These are phyloP conservation scores for Ephemerocybe angulata DNA, from an alignment of 768 basidiomycete species.

Conservation along the genomic window DNA sequence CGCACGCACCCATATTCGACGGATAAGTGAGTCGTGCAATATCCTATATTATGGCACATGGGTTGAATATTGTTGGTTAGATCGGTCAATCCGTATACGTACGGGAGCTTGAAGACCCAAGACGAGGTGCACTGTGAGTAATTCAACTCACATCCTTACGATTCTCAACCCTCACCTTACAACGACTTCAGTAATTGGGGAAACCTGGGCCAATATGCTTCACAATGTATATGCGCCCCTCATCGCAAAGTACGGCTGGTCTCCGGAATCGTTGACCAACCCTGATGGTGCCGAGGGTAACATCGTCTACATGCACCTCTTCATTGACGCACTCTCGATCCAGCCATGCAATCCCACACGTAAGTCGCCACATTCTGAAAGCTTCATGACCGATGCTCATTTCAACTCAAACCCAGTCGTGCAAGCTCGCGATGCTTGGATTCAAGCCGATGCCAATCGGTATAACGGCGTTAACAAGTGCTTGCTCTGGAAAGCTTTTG, in stretches of 20 bases:
- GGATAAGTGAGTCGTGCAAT: conserved; percentile 23
- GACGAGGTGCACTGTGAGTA: neutral
- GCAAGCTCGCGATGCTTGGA: conserved; percentile 43
- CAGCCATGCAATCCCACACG: conserved; percentile 25
- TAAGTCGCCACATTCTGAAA: conserved; percentile 3
- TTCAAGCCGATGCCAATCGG: conserved; percentile 47
- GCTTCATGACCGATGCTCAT: neutral
- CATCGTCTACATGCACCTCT: conserved; percentile 21
- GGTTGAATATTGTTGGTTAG: neutral
- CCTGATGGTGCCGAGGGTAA: conserved; percentile 19
- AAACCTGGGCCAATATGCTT: conserved; percentile 18
- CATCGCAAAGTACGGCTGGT: conserved; percentile 3
- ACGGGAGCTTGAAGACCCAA: neutral
- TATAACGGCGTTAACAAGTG: conserved; percentile 44
- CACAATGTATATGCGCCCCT: conserved; percentile 14
- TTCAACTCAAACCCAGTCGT: conserved; percentile 24
- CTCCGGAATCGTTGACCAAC: conserved; percentile 12
- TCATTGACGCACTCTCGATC: conserved; percentile 19
- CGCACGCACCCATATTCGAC: too few species aligned
- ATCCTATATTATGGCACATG: neutral
- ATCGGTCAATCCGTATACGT: neutral
- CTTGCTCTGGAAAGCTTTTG: conserved; percentile 43
- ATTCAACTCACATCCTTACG: neutral
- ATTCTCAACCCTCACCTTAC: neutral
- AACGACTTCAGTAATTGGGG: conserved; percentile 13